Evolutionary conservation across 768 basidiomycete genomes (phyloP).

Genomic region (Leucosporidium creatinivorum): DNA sequence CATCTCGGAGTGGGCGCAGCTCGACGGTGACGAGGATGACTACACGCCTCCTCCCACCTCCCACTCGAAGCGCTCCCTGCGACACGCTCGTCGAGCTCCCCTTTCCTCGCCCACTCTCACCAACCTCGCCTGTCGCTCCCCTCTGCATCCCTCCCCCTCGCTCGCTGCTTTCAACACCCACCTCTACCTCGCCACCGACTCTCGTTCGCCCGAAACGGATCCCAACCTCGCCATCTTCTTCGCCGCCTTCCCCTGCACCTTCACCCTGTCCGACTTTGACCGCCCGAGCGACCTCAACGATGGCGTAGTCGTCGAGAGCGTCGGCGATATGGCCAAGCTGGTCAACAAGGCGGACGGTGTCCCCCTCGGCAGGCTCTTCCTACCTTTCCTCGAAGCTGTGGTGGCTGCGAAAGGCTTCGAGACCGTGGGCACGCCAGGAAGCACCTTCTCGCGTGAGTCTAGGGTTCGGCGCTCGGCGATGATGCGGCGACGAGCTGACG

Average conservation of each 20-base stretch:
- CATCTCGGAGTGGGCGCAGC: constrained; percentile 16
- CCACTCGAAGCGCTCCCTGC: too few relatives aligned
- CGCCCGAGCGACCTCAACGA: constrained; percentile 5
- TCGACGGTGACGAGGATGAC: constrained; percentile 38
- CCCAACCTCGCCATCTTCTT: constrained; percentile 48
- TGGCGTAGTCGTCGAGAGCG: constrained; percentile 26
- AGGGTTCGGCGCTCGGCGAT: too few relatives aligned
- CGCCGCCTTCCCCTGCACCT: constrained; percentile 57
- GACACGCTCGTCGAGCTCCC: too few relatives aligned
- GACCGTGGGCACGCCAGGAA: constrained; percentile 23
- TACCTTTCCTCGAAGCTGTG: constrained; percentile 64
- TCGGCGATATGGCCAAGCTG: constrained; percentile 41
- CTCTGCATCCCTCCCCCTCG: constrained; percentile 41
- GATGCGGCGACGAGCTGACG: too few relatives aligned
- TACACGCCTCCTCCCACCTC: background rate
- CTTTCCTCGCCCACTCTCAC: background rate
- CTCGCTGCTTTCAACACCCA: constrained; percentile 51
- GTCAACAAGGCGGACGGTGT: constrained; percentile 50
- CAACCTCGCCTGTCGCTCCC: constrained; percentile 15
- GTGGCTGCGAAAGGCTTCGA: constrained; percentile 47
- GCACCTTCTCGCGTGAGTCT: background rate
- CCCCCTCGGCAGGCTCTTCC: constrained; percentile 47
- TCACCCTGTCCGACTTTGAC: constrained; percentile 53
- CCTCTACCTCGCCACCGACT: constrained; percentile 62
- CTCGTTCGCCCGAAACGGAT: constrained; percentile 44